Percentiles rank a stretch among this genome's conserved stretches.
Evolutionary conservation across 1,284 basidiomycete species (phyloP).

Genomic region (Malassezia arunalokei): DNA sequence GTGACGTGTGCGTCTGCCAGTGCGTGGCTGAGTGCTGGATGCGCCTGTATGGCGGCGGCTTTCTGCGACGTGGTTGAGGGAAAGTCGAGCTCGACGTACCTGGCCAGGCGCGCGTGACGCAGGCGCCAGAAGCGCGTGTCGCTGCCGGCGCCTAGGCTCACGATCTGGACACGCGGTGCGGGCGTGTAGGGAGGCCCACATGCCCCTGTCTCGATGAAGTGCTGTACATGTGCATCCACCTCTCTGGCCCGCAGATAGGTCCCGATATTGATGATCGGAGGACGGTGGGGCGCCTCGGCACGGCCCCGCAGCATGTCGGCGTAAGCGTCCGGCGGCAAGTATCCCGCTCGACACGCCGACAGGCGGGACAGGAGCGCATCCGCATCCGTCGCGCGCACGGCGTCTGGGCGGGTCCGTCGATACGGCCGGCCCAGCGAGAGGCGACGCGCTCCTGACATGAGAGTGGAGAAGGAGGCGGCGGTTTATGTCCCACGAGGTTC

Average conservation of each 20-base stretch:
- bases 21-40: not conserved
- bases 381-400: conserved; percentile 17
- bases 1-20: not conserved
- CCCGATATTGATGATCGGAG: conserved; percentile 85
- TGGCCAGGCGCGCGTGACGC: conserved; percentile 21
- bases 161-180: conserved; percentile 57
- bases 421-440: not conserved
- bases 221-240: conserved; percentile 65
- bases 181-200: conserved; percentile 33
- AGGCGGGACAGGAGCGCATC: conserved; percentile 18
- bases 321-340: conserved; percentile 13
- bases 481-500: not conserved
- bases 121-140: conserved; percentile 87
- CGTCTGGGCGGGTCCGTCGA: not conserved
- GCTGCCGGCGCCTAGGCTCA: conserved; percentile 80
- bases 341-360: conserved; percentile 16
- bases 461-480: no score
- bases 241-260: conserved; percentile 72
- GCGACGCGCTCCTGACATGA: not conserved
- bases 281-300: conserved; percentile 49
- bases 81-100: conserved; percentile 83
- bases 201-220: conserved; percentile 53
- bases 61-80: conserved; percentile 70
- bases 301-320: conserved; percentile 24
- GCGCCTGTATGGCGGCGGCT: conserved; percentile 59